Evolutionary conservation across 768 basidiomycete species (phyloP).

Genomic region (Russula dissimulans): DNA sequence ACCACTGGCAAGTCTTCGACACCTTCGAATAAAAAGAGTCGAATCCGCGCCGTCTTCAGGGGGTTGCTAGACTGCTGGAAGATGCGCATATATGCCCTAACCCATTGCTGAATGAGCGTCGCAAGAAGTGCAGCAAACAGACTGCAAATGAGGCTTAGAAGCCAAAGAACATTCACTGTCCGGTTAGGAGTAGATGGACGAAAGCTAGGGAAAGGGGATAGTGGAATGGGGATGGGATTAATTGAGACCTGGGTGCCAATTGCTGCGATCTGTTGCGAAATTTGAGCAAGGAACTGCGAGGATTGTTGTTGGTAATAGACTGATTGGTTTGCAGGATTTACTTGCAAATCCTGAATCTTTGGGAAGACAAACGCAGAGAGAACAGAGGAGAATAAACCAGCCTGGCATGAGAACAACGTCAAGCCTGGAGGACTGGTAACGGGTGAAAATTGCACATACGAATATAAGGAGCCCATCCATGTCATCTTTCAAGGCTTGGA

Average conservation of each 20-base stretch:
- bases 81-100: background rate
- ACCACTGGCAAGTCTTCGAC: background rate
- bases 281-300: background rate
- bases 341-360: background rate
- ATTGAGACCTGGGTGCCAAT: background rate
- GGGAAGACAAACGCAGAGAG: background rate
- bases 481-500: background rate
- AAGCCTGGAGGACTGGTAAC: background rate
- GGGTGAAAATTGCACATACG: background rate
- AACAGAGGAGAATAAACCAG: slow-evolving; percentile 2
- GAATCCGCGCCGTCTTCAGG: background rate
- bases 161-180: background rate
- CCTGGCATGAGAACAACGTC: background rate
- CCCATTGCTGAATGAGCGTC: background rate
- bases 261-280: background rate
- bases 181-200: background rate
- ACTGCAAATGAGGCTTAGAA: background rate
- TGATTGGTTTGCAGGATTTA: background rate
- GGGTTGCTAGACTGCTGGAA: background rate
- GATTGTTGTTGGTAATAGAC: background rate
- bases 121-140: background rate
- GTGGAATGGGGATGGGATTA: background rate
- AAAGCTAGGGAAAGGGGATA: background rate
- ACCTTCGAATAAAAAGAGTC: background rate
- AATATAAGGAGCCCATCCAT: background rate